Percentiles rank a stretch among this genome's conserved stretches.
phyloP scores from a whole-genome alignment of 768 basidiomycete genomes.

The Suillus subalutaceus region DNA sequence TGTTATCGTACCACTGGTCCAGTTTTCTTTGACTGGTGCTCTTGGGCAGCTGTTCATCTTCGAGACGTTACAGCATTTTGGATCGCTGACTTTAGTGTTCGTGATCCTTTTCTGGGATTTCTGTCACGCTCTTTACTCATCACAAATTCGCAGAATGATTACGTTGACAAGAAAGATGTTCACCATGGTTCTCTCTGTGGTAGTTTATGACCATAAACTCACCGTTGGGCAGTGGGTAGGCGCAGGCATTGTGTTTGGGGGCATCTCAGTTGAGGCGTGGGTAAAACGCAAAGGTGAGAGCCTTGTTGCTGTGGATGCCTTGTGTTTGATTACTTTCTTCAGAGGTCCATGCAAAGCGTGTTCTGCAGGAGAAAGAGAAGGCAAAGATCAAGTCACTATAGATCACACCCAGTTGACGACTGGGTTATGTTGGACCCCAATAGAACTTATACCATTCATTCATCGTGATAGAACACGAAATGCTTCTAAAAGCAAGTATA shows the following conservation, averaged over 20 bases:
- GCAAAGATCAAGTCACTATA: constrained; percentile 80
- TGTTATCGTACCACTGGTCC: constrained; percentile 69
- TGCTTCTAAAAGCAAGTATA: constrained; percentile 7
- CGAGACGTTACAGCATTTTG: constrained; percentile 91
- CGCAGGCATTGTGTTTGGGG: constrained; percentile 91
- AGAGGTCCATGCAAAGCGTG: constrained; percentile 83
- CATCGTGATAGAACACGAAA: not conserved
- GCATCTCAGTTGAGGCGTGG: constrained; percentile 91
- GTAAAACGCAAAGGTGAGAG: constrained; percentile 82
- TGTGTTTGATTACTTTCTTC: constrained; percentile 18
- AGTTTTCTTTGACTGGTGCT: constrained; percentile 89
- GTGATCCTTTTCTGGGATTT: constrained; percentile 27
- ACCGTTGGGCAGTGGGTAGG: constrained; percentile 90
- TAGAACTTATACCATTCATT: constrained; percentile 3
- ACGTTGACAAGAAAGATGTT: constrained; percentile 96
- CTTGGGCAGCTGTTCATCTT: constrained; percentile 98
- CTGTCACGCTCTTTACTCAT: constrained; percentile 13
- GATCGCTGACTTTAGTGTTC: constrained; percentile 86
- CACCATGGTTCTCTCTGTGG: constrained; percentile 95
- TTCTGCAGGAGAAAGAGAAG: constrained; percentile 82
- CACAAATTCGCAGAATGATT: constrained; percentile 63
- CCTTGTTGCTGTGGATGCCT: constrained; percentile 1
- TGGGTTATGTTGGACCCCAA: not conserved
- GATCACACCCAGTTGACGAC: constrained; percentile 22
- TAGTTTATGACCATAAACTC: constrained; percentile 88